Evolutionary conservation across 2,329 filamentous ascomycete species (phyloP).

Genomic region (Hypoxylon sp.): DNA sequence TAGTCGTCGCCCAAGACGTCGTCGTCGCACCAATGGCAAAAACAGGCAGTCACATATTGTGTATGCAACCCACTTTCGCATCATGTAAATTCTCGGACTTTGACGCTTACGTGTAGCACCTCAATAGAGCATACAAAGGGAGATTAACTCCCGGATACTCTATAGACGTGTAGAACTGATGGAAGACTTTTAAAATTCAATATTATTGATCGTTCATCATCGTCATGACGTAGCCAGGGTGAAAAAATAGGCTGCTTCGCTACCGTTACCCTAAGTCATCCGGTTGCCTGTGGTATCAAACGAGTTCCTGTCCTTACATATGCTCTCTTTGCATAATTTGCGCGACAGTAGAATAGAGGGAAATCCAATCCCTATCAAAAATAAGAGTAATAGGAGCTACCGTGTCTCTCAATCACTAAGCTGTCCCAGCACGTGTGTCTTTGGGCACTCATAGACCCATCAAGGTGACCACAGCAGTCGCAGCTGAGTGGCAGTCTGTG

Average conservation of each 20-base stretch:
- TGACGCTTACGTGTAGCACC: conserved; percentile 19
- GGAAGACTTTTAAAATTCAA: conserved; percentile 12
- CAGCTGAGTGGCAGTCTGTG: neutral
- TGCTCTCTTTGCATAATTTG: conserved; percentile 10
- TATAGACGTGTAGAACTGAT: neutral
- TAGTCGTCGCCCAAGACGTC: conserved; percentile 12
- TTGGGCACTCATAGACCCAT: conserved; percentile 1
- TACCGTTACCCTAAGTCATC: conserved; percentile 20
- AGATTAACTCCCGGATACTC: neutral
- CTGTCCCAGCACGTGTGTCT: neutral
- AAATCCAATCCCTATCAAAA: conserved; percentile 11
- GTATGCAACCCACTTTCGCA: conserved; percentile 29
- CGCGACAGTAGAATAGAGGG: conserved; percentile 2
- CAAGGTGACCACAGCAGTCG: conserved; percentile 5
- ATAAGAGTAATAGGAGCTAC: neutral
- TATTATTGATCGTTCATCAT: conserved; percentile 27
- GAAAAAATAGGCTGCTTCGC: conserved; percentile 12
- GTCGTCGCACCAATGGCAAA: conserved; percentile 24
- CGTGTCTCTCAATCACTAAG: conserved; percentile 10
- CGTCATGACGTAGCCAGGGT: conserved; percentile 19
- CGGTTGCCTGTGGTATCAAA: conserved; percentile 33
- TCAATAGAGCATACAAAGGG: conserved; percentile 21
- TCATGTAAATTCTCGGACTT: conserved; percentile 19
- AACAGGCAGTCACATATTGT: conserved; percentile 6
- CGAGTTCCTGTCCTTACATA: conserved; percentile 9